Evolutionary conservation across 495 filamentous ascomycete species (phyloP), one percentile per base, ranked within the genome.

Genomic region (Viridothelium virens): DNA sequence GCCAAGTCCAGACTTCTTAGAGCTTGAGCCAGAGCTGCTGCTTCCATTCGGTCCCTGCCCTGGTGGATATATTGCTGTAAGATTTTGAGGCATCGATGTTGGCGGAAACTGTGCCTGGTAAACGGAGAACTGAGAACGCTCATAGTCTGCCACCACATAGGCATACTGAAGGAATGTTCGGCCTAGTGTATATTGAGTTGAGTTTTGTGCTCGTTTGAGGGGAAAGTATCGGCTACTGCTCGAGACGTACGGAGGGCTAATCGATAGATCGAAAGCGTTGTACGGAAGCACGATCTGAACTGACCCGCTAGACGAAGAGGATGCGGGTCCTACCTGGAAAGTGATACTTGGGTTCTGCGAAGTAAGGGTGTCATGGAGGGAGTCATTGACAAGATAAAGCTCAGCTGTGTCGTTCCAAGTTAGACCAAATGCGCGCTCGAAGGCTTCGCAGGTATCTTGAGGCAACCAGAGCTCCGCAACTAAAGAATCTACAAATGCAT

Each of bases 131-230:
- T 74, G 71, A 2, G 16, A 31, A 16, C 68, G 67, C 6, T 76
- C 75, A 47, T 74, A 78, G 66, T 78, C 71, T 11, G 71, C 72
- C 18, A 73, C 67, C 37, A 78, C 34, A 48, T 78, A 78, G 1
- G 76, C 72, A 63, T 77, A 68, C 62, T 78, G 76, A n/a, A 78
- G 66, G 65, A 78, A 75, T 0, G 70, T 64, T 11, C 76, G 70
- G 12, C 76, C 76, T 16, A 78, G 70, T 1, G 71, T 70, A 68
- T 71, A 74, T 61, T 67, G 65, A 2, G 65, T 56, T 0, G 65
- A 65, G 61, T 66, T 74, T 18, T 70, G 56, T 0, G 75, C 72
- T 38, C 64, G 66, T 66, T 68, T 69, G 16, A 75, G 41, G 7
- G 73, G 73, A 63, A 75, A 75, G 39, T 74, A 75, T 38, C 47